These are phyloP conservation scores for Lasiodiplodia hormozganensis DNA, from an alignment of 2,329 filamentous ascomycete genomes.

Conservation along the genomic window DNA sequence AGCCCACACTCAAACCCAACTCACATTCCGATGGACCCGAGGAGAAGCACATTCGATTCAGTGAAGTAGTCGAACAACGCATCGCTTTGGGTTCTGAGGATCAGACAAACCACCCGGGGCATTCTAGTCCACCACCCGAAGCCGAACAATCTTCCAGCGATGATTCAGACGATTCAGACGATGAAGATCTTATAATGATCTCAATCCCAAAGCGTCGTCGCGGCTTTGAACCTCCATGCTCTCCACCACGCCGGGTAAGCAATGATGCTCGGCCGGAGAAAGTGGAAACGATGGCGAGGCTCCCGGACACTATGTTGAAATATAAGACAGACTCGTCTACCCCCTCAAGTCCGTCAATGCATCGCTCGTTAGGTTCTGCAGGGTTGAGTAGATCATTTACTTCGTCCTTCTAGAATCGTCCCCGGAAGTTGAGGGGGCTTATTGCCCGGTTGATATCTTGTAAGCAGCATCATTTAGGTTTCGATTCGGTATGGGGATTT, in stretches of 20 bases:
- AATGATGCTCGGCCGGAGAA: too few species aligned
- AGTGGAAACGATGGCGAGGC: constrained; percentile 69
- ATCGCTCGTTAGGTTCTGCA: constrained; percentile 53
- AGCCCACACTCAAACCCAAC: constrained; percentile 69
- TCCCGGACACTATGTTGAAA: constrained; percentile 87
- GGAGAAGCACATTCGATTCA: constrained; percentile 91
- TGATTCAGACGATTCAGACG: constrained; percentile 68
- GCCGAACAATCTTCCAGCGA: constrained; percentile 57
- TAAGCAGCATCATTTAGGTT: too few species aligned
- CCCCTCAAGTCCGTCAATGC: constrained; percentile 59
- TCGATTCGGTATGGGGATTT: too few species aligned
- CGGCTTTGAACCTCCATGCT: too few species aligned
- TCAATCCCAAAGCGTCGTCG: too few species aligned
- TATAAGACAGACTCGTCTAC: constrained; percentile 80
- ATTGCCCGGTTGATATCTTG: too few species aligned
- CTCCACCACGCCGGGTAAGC: too few species aligned
- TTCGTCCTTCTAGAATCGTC: constrained; percentile 81
- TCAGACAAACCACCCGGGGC: constrained; percentile 75
- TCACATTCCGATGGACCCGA: constrained; percentile 72
- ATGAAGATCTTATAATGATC: too few species aligned
- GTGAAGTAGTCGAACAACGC: constrained; percentile 93
- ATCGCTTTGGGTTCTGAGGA: constrained; percentile 85
- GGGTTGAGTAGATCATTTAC: constrained; percentile 63
- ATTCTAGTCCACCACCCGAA: constrained; percentile 62
- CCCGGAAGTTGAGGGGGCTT: constrained; percentile 52